These are phyloP conservation scores for Meripilus lineatus DNA, from an alignment of 1,284 basidiomycete genomes.

Conservation along the genomic window DNA sequence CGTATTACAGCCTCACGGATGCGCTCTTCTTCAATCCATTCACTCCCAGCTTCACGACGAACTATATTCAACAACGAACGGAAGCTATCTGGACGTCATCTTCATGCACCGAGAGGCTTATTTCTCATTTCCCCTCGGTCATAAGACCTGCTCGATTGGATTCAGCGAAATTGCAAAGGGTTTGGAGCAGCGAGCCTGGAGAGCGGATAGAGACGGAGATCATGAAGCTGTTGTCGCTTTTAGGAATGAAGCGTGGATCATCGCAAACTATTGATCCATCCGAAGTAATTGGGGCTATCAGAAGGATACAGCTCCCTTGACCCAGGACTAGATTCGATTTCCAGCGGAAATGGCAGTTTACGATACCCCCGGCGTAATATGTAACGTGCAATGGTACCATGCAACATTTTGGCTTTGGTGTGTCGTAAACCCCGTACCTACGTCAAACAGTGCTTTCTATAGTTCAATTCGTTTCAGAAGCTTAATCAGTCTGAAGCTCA, in stretches of 20 bases:
- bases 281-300: not conserved
- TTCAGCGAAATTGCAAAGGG: constrained; percentile 58
- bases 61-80: constrained; percentile 52
- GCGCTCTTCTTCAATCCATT: constrained; percentile 57
- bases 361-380: too few relatives aligned
- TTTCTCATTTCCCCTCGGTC: constrained; percentile 51
- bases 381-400: too few relatives aligned
- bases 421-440: too few relatives aligned
- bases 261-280: not conserved
- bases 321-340: too few relatives aligned
- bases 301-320: too few relatives aligned
- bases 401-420: too few relatives aligned
- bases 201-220: constrained; percentile 34
- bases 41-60: constrained; percentile 45
- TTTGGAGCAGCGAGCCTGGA: constrained; percentile 48
- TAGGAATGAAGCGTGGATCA: constrained; percentile 56
- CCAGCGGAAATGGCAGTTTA: too few relatives aligned
- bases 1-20: constrained; percentile 20
- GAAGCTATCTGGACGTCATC: constrained; percentile 69
- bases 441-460: too few relatives aligned
- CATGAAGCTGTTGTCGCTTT: constrained; percentile 58
- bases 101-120: constrained; percentile 70
- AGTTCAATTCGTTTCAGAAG: too few relatives aligned
- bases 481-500: too few relatives aligned
- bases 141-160: constrained; percentile 54